Evolutionary conservation across 352 stramenopile genomes (phyloP).

Genomic region (Phytopythium sindhum): DNA sequence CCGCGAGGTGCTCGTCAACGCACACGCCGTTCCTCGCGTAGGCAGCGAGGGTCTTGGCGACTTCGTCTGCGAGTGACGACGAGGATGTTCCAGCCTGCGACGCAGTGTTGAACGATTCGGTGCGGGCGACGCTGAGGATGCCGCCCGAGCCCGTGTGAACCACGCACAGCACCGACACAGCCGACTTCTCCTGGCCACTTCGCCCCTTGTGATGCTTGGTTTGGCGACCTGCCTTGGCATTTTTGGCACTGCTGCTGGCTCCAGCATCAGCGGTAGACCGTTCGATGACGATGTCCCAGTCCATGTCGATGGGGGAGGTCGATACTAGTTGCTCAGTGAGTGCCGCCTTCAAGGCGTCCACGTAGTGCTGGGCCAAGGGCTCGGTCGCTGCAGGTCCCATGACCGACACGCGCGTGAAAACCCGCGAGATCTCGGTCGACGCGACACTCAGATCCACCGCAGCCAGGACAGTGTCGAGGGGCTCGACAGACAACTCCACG

Average conservation of each 20-base stretch:
- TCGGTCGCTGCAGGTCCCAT: constrained; percentile 34
- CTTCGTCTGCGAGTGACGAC: constrained; percentile 28
- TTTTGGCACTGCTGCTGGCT: constrained; percentile 15
- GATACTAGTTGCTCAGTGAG: constrained; percentile 19
- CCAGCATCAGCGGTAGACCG: background rate
- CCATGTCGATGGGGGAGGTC: background rate
- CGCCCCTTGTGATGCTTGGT: constrained; percentile 12
- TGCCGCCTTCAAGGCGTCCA: constrained; percentile 21
- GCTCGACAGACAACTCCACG: constrained; percentile 26
- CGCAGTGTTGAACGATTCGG: constrained; percentile 15
- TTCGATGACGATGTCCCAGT: constrained; percentile 38
- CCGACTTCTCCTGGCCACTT: constrained; percentile 20
- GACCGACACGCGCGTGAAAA: constrained; percentile 42
- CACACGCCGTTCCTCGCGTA: constrained; percentile 45
- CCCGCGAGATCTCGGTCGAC: constrained; percentile 23
- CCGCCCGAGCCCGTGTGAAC: constrained; percentile 38
- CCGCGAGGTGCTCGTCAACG: constrained; percentile 69
- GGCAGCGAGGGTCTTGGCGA: constrained; percentile 25
- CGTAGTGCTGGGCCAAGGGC: constrained; percentile 34
- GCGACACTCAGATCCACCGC: constrained; percentile 39
- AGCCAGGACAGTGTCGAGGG: constrained; percentile 14
- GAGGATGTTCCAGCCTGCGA: background rate
- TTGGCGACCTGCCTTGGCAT: background rate
- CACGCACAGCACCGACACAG: constrained; percentile 36
- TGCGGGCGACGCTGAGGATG: constrained; percentile 42